Evolutionary conservation across 371 early-diverging fungal genomes (phyloP).

Genomic region (Rhizopus sp.): DNA sequence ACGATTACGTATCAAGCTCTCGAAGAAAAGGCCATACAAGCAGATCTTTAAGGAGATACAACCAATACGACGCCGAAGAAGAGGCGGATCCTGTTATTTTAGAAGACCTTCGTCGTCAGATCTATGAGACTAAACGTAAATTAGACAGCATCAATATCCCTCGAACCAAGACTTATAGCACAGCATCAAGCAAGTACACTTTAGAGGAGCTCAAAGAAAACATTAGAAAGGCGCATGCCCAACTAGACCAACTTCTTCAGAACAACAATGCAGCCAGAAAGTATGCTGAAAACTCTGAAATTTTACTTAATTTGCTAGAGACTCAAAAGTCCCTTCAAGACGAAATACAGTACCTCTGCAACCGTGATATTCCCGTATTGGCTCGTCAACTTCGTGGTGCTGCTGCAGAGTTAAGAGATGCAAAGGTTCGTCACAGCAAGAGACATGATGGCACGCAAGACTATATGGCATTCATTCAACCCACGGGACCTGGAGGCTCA

Average conservation of each 20-base stretch:
- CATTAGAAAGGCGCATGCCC: slow-evolving; percentile 42
- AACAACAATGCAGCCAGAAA: slow-evolving; percentile 24
- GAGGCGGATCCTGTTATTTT: slow-evolving; percentile 23
- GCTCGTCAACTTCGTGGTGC: slow-evolving; percentile 55
- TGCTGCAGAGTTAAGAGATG: slow-evolving; percentile 57
- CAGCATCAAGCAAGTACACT: slow-evolving; percentile 26
- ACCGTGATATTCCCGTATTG: slow-evolving; percentile 55
- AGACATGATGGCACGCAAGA: slow-evolving; percentile 46
- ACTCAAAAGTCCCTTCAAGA: slow-evolving; percentile 44
- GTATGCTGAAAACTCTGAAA: slow-evolving; percentile 36
- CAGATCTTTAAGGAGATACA: slow-evolving; percentile 4
- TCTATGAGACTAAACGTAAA: slow-evolving; percentile 47
- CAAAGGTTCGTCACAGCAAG: slow-evolving; percentile 47
- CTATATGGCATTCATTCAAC: slow-evolving; percentile 43
- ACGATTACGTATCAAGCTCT: slow-evolving; percentile 59
- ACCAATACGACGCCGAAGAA: slow-evolving; percentile 18
- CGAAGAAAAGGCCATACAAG: slow-evolving; percentile 40
- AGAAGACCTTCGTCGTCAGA: slow-evolving; percentile 48
- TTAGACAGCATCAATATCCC: slow-evolving; percentile 24
- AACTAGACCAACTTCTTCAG: slow-evolving; percentile 24
- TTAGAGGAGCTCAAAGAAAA: slow-evolving; percentile 51
- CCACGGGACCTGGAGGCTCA: slow-evolving; percentile 64
- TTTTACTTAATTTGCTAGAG: slow-evolving; percentile 36
- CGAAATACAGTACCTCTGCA: slow-evolving; percentile 48
- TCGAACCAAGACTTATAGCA: slow-evolving; percentile 2